Evolutionary conservation across 345 rosid genomes (phyloP).

Genomic region (Syzygium oleosum): DNA sequence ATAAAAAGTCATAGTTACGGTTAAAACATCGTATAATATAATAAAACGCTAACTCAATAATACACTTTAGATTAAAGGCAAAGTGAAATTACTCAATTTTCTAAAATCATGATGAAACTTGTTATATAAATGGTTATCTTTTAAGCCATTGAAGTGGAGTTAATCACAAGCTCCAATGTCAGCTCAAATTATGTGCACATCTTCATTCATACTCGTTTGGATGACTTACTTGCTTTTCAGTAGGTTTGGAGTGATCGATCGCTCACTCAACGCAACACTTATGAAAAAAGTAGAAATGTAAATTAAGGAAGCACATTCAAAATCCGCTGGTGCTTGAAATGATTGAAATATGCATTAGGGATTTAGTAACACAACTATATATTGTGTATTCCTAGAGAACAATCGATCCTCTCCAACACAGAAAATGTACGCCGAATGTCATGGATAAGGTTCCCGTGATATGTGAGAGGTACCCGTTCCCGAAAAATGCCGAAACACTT

Average conservation of each 20-base stretch:
- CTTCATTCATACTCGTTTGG: not conserved
- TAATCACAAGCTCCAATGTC: too few relatives aligned
- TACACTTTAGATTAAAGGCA: not conserved
- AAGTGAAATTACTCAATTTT: not conserved
- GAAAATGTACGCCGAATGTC: not conserved
- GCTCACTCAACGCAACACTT: not conserved
- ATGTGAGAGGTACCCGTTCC: not conserved
- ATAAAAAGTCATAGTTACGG: not conserved
- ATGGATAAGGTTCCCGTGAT: not conserved
- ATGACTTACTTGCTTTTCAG: not conserved
- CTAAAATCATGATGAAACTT: not conserved
- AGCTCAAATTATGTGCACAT: not conserved
- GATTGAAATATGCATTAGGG: not conserved
- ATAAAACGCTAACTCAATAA: not conserved
- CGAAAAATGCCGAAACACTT: not conserved
- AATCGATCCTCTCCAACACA: not conserved
- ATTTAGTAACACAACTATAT: not conserved
- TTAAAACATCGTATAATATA: not conserved
- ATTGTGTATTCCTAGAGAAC: not conserved
- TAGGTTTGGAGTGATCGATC: not conserved
- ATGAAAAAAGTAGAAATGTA: not conserved
- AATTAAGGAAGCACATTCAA: not conserved
- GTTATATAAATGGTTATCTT: not conserved
- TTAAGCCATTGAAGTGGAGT: not conserved
- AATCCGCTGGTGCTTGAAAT: not conserved